Percentiles rank a stretch among this genome's conserved stretches.
phyloP scores from a whole-genome alignment of 768 basidiomycete species.

The Lyophyllum atratum region DNA sequence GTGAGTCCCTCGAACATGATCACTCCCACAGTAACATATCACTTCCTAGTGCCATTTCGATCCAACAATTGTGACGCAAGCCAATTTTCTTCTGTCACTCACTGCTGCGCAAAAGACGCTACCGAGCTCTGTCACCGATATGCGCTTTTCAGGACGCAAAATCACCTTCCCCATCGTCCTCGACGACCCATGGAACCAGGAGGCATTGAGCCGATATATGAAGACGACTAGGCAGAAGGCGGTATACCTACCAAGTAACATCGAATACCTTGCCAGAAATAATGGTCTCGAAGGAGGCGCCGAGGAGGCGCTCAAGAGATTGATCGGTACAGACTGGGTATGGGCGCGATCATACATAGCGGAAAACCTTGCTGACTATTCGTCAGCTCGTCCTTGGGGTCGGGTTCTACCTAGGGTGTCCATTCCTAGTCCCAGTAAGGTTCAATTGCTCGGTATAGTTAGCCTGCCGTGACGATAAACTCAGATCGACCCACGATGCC shows the following conservation, averaged over 20 bases:
- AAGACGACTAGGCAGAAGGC: constrained; percentile 53
- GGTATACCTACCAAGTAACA: constrained; percentile 68
- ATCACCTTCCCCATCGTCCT: constrained; percentile 65
- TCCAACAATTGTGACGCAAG: constrained; percentile 41
- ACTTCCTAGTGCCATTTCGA: constrained; percentile 37
- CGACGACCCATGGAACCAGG: constrained; percentile 59
- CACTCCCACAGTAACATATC: constrained; percentile 54
- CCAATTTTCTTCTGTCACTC: constrained; percentile 42
- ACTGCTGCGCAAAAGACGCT: constrained; percentile 37
- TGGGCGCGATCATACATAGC: background rate
- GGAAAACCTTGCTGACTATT: background rate
- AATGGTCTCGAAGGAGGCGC: constrained; percentile 52
- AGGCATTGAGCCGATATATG: constrained; percentile 62
- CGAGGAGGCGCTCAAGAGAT: constrained; percentile 43
- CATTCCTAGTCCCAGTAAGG: constrained; percentile 59
- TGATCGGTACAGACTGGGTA: constrained; percentile 55
- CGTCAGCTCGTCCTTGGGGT: constrained; percentile 59
- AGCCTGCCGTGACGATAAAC: background rate
- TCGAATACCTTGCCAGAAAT: constrained; percentile 65
- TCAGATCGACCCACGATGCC: constrained; percentile 58
- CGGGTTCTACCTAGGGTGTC: constrained; percentile 66
- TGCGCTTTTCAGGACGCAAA: constrained; percentile 50
- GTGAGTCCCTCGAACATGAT: constrained; percentile 29
- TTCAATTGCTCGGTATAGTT: background rate
- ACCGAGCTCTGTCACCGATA: constrained; percentile 38